Conservation (phyloP, 208 protist genomes). For the Acanthamoeba lenticulata region DNA sequence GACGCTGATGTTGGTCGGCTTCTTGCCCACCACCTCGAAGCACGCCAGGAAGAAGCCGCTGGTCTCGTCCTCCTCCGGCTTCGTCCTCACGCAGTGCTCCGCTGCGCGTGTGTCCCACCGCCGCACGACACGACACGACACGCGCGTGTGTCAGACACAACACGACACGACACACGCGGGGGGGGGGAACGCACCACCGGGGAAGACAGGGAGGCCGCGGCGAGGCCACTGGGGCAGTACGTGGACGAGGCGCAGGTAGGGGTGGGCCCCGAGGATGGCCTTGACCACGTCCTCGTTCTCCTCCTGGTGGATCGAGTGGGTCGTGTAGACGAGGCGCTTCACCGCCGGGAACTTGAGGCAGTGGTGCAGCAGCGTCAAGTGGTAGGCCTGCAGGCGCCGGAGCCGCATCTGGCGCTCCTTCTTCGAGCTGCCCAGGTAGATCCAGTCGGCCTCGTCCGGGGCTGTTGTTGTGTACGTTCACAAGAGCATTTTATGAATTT, state of each 20-base stretch:
- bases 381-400: not conserved
- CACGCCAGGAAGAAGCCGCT: slow-evolving; percentile 87
- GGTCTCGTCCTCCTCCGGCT: slow-evolving; percentile 72
- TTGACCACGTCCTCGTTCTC: slow-evolving; percentile 87
- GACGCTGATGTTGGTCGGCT: too few relatives aligned
- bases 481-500: too few relatives aligned
- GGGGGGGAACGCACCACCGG: not conserved
- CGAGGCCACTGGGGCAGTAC: slow-evolving; percentile 78
- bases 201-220: slow-evolving; percentile 68
- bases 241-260: slow-evolving; percentile 46
- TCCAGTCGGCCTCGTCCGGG: not conserved
- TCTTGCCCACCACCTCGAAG: too few relatives aligned
- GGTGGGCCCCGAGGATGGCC: slow-evolving; percentile 29
- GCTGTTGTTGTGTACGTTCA: not conserved
- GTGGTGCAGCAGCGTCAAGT: not conserved
- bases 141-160: not conserved
- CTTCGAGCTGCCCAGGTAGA: not conserved
- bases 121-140: too few relatives aligned
- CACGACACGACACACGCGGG: not conserved
- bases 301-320: slow-evolving; percentile 82
- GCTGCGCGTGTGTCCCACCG: too few relatives aligned
- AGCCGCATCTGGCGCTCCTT: not conserved
- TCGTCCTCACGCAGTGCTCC: slow-evolving; percentile 74
- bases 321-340: slow-evolving; percentile 84
- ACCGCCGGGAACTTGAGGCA: slow-evolving; percentile 74